A percentile compares a stretch with the other conserved stretches of the same genome.
phyloP scores from a whole-genome alignment of 148 eudicot species.

The Rhododendron vialii region DNA sequence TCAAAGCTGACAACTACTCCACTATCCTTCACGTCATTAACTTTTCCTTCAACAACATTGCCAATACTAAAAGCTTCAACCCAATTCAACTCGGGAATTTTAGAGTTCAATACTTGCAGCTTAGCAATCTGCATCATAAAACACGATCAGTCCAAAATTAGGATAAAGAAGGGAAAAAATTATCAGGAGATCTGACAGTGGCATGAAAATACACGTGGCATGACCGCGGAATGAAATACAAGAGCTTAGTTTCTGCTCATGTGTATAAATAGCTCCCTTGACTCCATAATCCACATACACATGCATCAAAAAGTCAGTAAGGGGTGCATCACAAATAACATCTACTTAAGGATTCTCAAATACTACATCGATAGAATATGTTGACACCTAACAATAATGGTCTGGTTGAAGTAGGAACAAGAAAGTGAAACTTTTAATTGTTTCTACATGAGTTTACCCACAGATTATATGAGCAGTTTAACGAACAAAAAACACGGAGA shows the following conservation, averaged over 20 bases:
- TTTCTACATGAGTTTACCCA: neutral
- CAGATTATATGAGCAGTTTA: neutral
- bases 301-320: neutral
- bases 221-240: neutral
- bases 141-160: neutral
- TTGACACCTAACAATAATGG: neutral
- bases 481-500: neutral
- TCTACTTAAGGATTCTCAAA: neutral
- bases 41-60: conserved; percentile 51
- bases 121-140: conserved; percentile 50
- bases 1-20: conserved; percentile 78
- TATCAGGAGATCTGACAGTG: neutral
- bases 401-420: neutral
- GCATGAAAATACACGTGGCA: neutral
- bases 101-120: conserved; percentile 47
- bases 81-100: conserved; percentile 46
- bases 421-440: neutral
- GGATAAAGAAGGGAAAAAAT: neutral
- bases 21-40: conserved; percentile 62
- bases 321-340: neutral
- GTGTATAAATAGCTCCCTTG: neutral
- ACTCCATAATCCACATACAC: neutral
- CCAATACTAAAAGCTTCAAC: conserved; percentile 49
- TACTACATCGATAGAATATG: neutral
- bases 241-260: neutral